phyloP scores from a whole-genome alignment of 495 filamentous ascomycete species.

The Xylona heveae region DNA sequence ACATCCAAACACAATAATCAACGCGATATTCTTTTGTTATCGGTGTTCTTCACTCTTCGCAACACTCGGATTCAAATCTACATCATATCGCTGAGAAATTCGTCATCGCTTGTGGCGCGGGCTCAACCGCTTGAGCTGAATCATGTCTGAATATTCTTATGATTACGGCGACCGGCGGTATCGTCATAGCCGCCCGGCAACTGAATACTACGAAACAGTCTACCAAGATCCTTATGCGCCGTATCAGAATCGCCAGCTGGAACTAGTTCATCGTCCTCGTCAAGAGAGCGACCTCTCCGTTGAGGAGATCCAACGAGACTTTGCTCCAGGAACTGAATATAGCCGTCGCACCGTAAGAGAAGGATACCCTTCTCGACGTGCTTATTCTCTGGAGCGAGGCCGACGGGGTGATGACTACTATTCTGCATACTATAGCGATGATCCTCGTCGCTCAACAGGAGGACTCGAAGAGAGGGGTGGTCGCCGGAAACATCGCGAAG shows the following conservation, averaged over 20 bases:
- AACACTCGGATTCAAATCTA: no score
- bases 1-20: no score
- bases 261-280: not conserved
- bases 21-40: no score
- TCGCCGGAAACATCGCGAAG: not conserved
- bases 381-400: constrained; percentile 4
- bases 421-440: constrained; percentile 1
- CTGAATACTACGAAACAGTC: not conserved
- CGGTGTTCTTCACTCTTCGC: no score
- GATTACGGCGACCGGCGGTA: not conserved
- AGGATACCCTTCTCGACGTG: not conserved
- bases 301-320: constrained; percentile 1
- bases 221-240: not conserved
- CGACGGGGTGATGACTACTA: not conserved
- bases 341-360: not conserved
- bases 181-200: not conserved
- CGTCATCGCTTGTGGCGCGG: no score
- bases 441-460: constrained; percentile 1
- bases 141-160: constrained; percentile 1
- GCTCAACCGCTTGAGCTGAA: no score
- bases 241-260: not conserved
- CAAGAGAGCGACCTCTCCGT: not conserved
- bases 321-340: not conserved
- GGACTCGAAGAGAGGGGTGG: not conserved
- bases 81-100: no score